A percentile compares a stretch with the other conserved stretches of the same genome.
Evolutionary conservation across 2,329 filamentous ascomycete species (phyloP).

Genomic region (Neoscytalidium dimidiatum): DNA sequence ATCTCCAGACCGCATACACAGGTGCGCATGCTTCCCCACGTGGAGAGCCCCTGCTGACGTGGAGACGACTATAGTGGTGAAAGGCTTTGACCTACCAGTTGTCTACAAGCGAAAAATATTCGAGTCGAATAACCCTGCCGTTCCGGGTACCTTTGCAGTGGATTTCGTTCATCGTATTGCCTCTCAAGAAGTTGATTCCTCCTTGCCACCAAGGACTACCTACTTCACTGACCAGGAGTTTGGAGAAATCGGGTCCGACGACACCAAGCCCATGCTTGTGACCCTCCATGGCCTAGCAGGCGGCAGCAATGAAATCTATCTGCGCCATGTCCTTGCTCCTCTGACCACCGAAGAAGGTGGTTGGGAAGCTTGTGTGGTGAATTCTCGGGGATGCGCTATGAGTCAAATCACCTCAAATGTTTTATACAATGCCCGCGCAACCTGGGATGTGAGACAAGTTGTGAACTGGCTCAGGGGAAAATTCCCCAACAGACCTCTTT

Average conservation of each 20-base stretch:
- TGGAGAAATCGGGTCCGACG: conserved; percentile 65
- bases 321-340: conserved; percentile 80
- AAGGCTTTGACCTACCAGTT: conserved; percentile 68
- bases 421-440: conserved; percentile 91
- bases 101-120: conserved; percentile 83
- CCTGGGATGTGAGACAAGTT: conserved; percentile 86
- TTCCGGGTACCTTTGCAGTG: conserved; percentile 80
- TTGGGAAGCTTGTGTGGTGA: conserved; percentile 92
- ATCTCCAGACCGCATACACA: conserved; percentile 89
- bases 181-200: conserved; percentile 56
- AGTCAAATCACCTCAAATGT: conserved; percentile 84
- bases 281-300: conserved; percentile 90
- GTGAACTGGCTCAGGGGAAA: conserved; percentile 74
- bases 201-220: conserved; percentile 74
- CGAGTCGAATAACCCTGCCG: conserved; percentile 65
- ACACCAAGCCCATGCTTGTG: conserved; percentile 83
- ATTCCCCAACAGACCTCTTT: conserved; percentile 87
- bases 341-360: conserved; percentile 65
- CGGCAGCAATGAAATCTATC: conserved; percentile 88
- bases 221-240: conserved; percentile 74
- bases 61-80: conserved; percentile 51
- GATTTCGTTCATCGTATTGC: conserved; percentile 70
- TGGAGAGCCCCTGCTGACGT: neutral
- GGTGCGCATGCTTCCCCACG: neutral
- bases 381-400: conserved; percentile 85